Conservation (phyloP, 2,329 filamentous ascomycete genomes). For the Aspergillus sp. region DNA sequence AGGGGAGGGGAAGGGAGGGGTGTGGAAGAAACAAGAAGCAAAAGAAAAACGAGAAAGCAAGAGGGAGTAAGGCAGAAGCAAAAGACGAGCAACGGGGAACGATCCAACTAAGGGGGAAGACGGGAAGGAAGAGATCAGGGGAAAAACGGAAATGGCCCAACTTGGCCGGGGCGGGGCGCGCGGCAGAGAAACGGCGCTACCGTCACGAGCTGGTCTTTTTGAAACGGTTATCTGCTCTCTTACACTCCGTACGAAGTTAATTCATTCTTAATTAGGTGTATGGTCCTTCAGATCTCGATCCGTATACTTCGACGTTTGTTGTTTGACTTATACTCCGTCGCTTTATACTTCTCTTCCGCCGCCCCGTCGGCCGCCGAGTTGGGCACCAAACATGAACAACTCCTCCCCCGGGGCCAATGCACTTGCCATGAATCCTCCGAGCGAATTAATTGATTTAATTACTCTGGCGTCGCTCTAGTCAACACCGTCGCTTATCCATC, state of each 20-base stretch:
- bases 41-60: not conserved
- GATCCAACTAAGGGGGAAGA: not conserved
- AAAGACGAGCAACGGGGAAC: not conserved
- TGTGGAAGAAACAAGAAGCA: not conserved
- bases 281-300: too few relatives aligned
- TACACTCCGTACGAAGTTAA: too few relatives aligned
- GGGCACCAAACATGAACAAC: not conserved
- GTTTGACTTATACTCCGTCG: too few relatives aligned
- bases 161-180: conserved; percentile 15
- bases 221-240: too few relatives aligned
- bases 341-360: too few relatives aligned
- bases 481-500: not conserved
- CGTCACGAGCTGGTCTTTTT: not conserved
- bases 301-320: too few relatives aligned
- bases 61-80: not conserved
- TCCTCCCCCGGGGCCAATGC: not conserved
- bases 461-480: not conserved
- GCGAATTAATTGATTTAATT: not conserved
- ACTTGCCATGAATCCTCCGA: not conserved
- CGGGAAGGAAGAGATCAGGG: not conserved
- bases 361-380: not conserved
- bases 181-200: conserved; percentile 13
- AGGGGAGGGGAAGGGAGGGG: not conserved
- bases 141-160: conserved; percentile 3
- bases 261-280: too few relatives aligned